These are phyloP conservation scores for Aspergillus carlsbadensis DNA, from an alignment of 495 filamentous ascomycete genomes.

Conservation along the genomic window DNA sequence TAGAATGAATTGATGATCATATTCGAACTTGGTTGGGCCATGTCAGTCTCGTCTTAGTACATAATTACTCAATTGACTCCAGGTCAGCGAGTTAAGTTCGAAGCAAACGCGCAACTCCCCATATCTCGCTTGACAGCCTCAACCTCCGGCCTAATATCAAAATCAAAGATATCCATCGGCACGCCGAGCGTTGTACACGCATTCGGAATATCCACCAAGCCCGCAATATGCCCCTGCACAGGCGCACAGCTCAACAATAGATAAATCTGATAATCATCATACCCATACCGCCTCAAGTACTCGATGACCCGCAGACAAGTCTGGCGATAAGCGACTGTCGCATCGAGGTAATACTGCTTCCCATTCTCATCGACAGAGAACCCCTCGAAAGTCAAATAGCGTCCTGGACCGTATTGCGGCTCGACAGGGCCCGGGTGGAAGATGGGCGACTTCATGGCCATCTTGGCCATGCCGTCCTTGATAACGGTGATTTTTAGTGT, in stretches of 20 bases:
- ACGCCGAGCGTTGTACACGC: conserved; percentile 88
- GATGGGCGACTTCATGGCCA: conserved; percentile 83
- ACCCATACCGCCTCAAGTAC: conserved; percentile 81
- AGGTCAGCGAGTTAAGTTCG: conserved; percentile 31
- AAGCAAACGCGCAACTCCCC: conserved; percentile 75
- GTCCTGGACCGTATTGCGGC: conserved; percentile 82
- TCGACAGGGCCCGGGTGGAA: conserved; percentile 91
- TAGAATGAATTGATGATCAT: background rate
- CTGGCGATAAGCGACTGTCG: conserved; percentile 89
- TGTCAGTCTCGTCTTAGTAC: too few species aligned
- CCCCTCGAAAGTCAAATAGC: conserved; percentile 90
- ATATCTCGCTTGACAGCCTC: conserved; percentile 66
- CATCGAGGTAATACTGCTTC: conserved; percentile 92
- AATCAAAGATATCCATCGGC: conserved; percentile 95
- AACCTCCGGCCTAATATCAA: conserved; percentile 77
- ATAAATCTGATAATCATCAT: conserved; percentile 82
- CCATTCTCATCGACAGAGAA: conserved; percentile 91
- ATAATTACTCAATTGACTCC: background rate
- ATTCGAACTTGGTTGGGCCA: background rate
- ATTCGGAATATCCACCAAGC: conserved; percentile 83
- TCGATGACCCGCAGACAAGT: conserved; percentile 80
- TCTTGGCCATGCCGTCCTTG: conserved; percentile 73
- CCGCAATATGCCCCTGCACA: conserved; percentile 90
- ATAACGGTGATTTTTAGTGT: conserved; percentile 89
- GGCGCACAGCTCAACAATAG: conserved; percentile 86